Evolutionary conservation across 805 yeast genomes (phyloP), one percentile per base, ranked within the genome.

Genomic region (Spathaspora hagerdaliae): DNA sequence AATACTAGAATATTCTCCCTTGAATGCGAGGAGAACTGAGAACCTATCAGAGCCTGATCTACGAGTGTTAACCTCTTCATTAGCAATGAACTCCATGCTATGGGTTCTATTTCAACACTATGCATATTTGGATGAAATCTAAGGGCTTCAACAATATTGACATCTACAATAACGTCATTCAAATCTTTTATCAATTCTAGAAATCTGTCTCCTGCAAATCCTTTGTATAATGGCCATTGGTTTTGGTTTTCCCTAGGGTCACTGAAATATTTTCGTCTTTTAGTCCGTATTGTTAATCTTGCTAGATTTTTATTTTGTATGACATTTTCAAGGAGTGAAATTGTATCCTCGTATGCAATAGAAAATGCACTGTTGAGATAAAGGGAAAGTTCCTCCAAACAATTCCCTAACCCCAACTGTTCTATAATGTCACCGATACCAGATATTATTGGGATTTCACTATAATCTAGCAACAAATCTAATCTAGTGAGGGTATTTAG

Each of bases 1-100:
- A 60, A 14, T 27, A 44, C 31, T 2, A 48, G 51, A 6, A 57
- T 37, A 19, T 44, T 48, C 9, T 45, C 45, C 29, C 51, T 46
- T 3, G 52, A 47, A 7, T 39, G 38, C 29, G 35, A 31, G 8
- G 53, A 42, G 14, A 55, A 42, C 34, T 40, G 46, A 19, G 53
- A 55, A 1, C 55, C 49, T 8, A 55, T 45, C 33, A 61, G 47
- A 5, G 61, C 49, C 13, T 50, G 53, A 32, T 64, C 66, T 3
- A 62, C 53, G 7, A 63, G 43, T 1, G 57, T 51, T 34, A 58
- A 46, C 15, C 38, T 33, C 15, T 38, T 36, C 1, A 31, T 29
- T 1, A n/a, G 8, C 11, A 24, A 26, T 11, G n/a, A 8, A n/a
- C 2, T 27, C 11, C 6, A 7, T 9, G 33, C 10, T 10, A 19